Percentiles rank a stretch among this genome's conserved stretches.
Conservation (phyloP, 2,329 filamentous ascomycete genomes). For the Arthrinium phaeospermum region DNA sequence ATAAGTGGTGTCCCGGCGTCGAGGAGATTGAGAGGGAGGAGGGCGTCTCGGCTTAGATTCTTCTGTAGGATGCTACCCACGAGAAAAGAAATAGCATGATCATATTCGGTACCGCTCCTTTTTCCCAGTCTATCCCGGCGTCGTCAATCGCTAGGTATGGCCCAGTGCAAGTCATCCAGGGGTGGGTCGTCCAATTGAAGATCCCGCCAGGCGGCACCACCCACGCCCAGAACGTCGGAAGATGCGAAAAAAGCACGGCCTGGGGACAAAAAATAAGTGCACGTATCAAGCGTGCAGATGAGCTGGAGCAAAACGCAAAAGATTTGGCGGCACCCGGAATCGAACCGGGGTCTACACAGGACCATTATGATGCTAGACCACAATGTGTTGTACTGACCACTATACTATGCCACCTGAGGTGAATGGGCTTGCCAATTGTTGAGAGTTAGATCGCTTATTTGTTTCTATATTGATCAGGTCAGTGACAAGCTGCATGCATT, state of each 20-base stretch:
- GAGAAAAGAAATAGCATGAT: not conserved
- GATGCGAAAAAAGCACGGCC: not conserved
- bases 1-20: conserved; percentile 56
- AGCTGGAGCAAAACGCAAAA: not conserved
- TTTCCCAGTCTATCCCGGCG: too few species aligned
- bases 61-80: not conserved
- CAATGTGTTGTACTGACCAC: conserved; percentile 22
- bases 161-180: not conserved
- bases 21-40: conserved; percentile 56
- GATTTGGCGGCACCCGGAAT: conserved; percentile 22
- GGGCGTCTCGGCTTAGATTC: conserved; percentile 23
- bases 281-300: not conserved
- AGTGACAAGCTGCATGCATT: not conserved
- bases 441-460: not conserved
- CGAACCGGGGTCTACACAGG: conserved; percentile 24
- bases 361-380: conserved; percentile 4
- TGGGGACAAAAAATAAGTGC: too few species aligned
- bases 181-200: not conserved
- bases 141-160: not conserved
- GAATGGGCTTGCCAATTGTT: conserved; percentile 1
- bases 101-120: too few species aligned
- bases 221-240: not conserved
- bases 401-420: conserved; percentile 21
- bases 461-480: not conserved
- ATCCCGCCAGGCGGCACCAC: not conserved